phyloP scores from a whole-genome alignment of 1,284 basidiomycete genomes.

The Coniferiporia sulphurascens region DNA sequence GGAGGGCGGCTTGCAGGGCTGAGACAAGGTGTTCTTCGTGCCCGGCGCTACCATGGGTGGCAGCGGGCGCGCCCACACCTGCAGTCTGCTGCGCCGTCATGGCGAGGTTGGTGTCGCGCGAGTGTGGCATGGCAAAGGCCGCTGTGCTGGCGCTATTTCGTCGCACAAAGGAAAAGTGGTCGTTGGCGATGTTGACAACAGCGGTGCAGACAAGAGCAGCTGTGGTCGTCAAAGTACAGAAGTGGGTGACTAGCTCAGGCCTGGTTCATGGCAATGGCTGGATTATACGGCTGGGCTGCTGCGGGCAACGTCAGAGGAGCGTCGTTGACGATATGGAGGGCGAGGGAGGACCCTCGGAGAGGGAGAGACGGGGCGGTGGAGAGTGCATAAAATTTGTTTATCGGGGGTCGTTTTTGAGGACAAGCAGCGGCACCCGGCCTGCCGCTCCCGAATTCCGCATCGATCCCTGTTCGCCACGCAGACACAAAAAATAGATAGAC shows the following conservation, averaged over 20 bases:
- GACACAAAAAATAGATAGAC: background rate
- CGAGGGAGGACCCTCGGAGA: background rate
- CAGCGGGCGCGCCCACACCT: background rate
- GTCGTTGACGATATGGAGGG: background rate
- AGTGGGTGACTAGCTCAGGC: no score
- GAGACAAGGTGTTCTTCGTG: constrained; percentile 17
- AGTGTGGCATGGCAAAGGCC: background rate
- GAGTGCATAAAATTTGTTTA: background rate
- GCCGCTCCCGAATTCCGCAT: background rate
- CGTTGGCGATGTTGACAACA: background rate
- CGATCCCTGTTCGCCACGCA: background rate
- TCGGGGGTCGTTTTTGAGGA: background rate
- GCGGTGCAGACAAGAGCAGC: background rate
- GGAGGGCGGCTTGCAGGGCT: constrained; percentile 16
- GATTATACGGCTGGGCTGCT: background rate
- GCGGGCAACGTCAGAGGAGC: background rate
- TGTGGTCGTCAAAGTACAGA: background rate
- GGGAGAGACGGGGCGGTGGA: background rate
- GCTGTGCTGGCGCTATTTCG: background rate
- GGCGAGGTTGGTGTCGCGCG: background rate
- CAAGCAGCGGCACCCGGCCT: background rate
- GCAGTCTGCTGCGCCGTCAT: background rate
- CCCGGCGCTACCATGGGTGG: background rate
- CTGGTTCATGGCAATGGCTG: background rate
- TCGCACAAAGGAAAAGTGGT: background rate